A percentile compares a stretch with the other conserved stretches of the same genome.
phyloP scores from a whole-genome alignment of 768 basidiomycete species.

The Trametes coccinea region DNA sequence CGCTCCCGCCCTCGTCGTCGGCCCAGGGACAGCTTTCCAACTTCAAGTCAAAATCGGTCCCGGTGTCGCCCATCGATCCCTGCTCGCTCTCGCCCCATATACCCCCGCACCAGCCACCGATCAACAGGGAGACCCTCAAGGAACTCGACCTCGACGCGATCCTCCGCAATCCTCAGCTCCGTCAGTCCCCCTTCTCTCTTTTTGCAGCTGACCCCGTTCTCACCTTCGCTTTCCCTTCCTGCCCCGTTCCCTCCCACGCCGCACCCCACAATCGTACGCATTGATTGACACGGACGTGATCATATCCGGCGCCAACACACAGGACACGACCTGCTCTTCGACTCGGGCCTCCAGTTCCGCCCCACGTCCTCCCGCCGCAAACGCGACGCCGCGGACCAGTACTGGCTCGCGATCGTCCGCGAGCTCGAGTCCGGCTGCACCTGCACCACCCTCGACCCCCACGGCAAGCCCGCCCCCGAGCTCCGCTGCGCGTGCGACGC shows the following conservation, averaged over 20 bases:
- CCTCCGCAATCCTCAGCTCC: constrained; percentile 86
- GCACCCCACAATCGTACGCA: too few species aligned
- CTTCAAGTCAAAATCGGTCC: constrained; percentile 28
- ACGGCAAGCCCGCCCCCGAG: constrained; percentile 42
- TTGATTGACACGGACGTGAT: too few species aligned
- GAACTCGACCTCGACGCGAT: constrained; percentile 86
- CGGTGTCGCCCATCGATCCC: constrained; percentile 42
- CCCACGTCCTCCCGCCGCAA: constrained; percentile 77
- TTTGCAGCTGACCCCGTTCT: constrained; percentile 11
- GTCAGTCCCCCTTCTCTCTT: constrained; percentile 50
- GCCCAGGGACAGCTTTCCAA: too few species aligned
- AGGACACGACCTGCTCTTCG: constrained; percentile 92
- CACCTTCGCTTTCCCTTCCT: constrained; percentile 10
- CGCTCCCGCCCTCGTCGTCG: constrained; percentile 1
- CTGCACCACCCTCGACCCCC: constrained; percentile 71
- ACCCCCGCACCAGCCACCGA: constrained; percentile 70
- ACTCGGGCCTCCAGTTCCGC: constrained; percentile 79
- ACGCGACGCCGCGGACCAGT: constrained; percentile 69
- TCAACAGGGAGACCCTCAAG: constrained; percentile 80
- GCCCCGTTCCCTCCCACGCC: constrained; percentile 3
- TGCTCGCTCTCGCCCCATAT: constrained; percentile 48
- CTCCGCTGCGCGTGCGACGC: constrained; percentile 46
- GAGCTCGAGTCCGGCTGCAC: constrained; percentile 85
- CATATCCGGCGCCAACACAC: not conserved
- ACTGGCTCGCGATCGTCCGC: constrained; percentile 79